phyloP scores from a whole-genome alignment of 2,329 filamentous ascomycete species.

The Penicillium concentricum region DNA sequence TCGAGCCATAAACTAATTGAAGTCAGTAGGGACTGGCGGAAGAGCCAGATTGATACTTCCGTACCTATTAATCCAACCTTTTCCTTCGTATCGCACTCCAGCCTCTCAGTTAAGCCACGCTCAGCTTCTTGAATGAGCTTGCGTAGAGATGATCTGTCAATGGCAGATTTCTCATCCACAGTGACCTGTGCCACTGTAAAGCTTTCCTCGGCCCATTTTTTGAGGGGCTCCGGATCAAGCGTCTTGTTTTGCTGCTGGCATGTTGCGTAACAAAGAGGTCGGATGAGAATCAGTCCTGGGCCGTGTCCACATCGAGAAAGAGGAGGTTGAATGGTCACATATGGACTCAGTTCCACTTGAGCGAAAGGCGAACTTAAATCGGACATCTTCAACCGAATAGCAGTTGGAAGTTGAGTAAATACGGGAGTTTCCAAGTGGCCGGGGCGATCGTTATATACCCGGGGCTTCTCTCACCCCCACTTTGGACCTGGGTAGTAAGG shows the following conservation, averaged over 20 bases:
- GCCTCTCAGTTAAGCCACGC: constrained; percentile 15
- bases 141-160: constrained; percentile 12
- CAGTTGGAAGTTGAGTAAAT: background rate
- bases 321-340: constrained; percentile 37
- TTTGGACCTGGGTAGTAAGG: background rate
- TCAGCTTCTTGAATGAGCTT: constrained; percentile 12
- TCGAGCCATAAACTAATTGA: constrained; percentile 27
- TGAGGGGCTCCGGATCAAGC: constrained; percentile 54
- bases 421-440: background rate
- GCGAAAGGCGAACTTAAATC: background rate
- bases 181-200: constrained; percentile 60
- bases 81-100: constrained; percentile 26
- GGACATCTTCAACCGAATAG: background rate
- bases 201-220: constrained; percentile 73
- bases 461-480: background rate
- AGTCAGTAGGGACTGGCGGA: background rate
- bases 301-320: constrained; percentile 51
- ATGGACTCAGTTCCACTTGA: constrained; percentile 2
- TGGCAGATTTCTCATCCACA: constrained; percentile 9
- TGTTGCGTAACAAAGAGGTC: constrained; percentile 33
- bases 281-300: constrained; percentile 50
- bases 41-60: background rate
- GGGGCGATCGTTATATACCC: constrained; percentile 1
- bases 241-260: constrained; percentile 35
- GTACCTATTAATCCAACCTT: constrained; percentile 25